Evolutionary conservation across 2,329 filamentous ascomycete genomes (phyloP).

Genomic region (Knufia fluminis): DNA sequence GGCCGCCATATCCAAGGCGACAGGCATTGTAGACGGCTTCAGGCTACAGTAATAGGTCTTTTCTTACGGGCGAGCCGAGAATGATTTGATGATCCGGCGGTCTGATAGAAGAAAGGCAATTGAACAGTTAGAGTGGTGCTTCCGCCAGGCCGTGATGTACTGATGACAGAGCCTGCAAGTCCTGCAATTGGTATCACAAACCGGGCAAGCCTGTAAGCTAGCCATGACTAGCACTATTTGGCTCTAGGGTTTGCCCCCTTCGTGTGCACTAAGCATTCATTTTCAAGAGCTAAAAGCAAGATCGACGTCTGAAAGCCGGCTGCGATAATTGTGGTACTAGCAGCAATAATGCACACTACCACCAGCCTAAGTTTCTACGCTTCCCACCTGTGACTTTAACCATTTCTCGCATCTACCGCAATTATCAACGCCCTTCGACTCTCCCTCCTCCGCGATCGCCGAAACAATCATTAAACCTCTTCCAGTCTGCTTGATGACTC

Average conservation of each 20-base stretch:
- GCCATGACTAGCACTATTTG: background rate
- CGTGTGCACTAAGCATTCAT: background rate
- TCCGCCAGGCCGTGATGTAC: too few relatives aligned
- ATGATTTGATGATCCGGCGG: too few relatives aligned
- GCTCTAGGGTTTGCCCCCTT: background rate
- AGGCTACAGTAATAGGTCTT: too few relatives aligned
- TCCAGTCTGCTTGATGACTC: slow-evolving; percentile 25
- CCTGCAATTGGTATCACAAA: background rate
- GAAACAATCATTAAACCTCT: slow-evolving; percentile 12
- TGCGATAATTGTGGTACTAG: background rate
- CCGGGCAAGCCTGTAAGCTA: background rate
- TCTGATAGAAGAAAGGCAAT: too few relatives aligned
- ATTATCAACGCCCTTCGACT: background rate
- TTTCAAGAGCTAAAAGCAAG: background rate
- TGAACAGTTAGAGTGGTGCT: too few relatives aligned
- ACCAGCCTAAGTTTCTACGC: background rate
- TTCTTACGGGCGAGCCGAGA: too few relatives aligned
- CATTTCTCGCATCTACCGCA: background rate
- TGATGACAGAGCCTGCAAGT: too few relatives aligned
- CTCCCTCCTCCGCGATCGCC: background rate
- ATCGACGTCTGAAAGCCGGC: background rate
- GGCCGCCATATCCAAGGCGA: too few relatives aligned
- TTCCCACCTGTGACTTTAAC: background rate
- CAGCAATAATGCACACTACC: background rate
- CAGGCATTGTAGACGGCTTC: too few relatives aligned